phyloP scores from a whole-genome alignment of 768 basidiomycete species.

The Basidioascus undulatus region DNA sequence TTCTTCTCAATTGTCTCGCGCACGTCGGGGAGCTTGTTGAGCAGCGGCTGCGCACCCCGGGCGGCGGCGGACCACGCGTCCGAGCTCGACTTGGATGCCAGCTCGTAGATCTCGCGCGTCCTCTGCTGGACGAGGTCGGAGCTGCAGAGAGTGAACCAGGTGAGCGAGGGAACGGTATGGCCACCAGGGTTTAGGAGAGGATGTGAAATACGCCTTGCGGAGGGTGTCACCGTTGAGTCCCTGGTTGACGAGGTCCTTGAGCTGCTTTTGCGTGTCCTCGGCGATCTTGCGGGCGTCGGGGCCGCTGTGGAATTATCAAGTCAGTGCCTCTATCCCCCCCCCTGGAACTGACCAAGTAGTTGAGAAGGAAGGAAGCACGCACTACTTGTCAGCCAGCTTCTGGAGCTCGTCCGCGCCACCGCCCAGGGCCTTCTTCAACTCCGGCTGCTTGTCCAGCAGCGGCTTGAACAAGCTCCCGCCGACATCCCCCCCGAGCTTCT shows the following conservation, averaged over 20 bases:
- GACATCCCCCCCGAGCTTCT: slow-evolving; percentile 8
- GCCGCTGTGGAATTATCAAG: slow-evolving; percentile 2
- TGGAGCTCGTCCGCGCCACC: slow-evolving; percentile 7
- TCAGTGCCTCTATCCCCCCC: no score
- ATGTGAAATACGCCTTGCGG: slow-evolving; percentile 6
- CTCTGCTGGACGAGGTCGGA: slow-evolving; percentile 10
- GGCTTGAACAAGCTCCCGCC: slow-evolving; percentile 5
- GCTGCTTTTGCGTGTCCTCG: slow-evolving; percentile 9
- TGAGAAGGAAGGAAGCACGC: background rate
- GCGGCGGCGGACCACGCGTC: slow-evolving; percentile 10
- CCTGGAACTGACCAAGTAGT: background rate
- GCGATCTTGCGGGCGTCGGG: slow-evolving; percentile 11
- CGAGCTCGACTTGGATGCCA: slow-evolving; percentile 8
- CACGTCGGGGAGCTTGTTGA: slow-evolving; percentile 13
- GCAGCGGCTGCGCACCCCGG: slow-evolving; percentile 8
- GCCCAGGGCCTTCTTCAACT: slow-evolving; percentile 10
- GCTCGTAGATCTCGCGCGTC: slow-evolving; percentile 7
- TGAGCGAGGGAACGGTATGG: no score
- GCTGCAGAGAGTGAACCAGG: no score
- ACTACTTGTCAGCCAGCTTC: slow-evolving; percentile 12
- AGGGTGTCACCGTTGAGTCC: slow-evolving; percentile 12
- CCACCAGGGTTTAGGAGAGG: no score
- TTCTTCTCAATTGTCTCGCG: slow-evolving; percentile 12
- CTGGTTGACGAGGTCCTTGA: slow-evolving; percentile 6
- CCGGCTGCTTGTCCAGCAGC: slow-evolving; percentile 11